These are phyloP conservation scores for Hyaloscypha finlandica DNA, from an alignment of 495 filamentous ascomycete genomes.

Conservation along the genomic window DNA sequence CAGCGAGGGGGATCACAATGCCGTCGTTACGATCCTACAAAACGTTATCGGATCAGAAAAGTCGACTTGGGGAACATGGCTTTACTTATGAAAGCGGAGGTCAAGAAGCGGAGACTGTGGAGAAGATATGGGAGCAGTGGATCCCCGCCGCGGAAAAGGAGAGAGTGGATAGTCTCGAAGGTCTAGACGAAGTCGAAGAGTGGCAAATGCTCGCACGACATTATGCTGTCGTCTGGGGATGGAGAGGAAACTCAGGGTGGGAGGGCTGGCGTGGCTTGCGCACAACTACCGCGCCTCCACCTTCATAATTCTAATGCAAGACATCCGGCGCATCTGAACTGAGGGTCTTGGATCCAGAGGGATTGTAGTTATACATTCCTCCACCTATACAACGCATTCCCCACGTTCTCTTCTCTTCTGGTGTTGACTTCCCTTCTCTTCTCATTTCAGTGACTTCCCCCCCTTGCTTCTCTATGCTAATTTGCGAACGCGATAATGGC, in stretches of 20 bases:
- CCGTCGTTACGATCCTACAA: slow-evolving; percentile 77
- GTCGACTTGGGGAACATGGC: slow-evolving; percentile 62
- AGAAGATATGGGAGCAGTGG: slow-evolving; percentile 77
- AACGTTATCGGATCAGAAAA: slow-evolving; percentile 62
- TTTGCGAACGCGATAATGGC: too few species aligned
- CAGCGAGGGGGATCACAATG: slow-evolving; percentile 78
- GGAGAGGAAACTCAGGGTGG: slow-evolving; percentile 24
- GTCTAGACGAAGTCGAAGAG: slow-evolving; percentile 95
- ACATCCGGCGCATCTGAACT: too few species aligned
- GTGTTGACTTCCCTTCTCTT: background rate
- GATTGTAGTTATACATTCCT: background rate
- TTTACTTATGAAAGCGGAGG: slow-evolving; percentile 46
- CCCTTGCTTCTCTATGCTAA: background rate
- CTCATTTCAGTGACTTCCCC: background rate
- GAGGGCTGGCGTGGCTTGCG: slow-evolving; percentile 15
- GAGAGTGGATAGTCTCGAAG: slow-evolving; percentile 75
- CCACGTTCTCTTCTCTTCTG: background rate
- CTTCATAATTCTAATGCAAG: background rate
- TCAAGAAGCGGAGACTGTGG: slow-evolving; percentile 65
- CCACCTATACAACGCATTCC: background rate
- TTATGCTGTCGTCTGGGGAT: slow-evolving; percentile 85
- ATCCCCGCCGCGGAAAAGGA: slow-evolving; percentile 72
- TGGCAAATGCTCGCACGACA: slow-evolving; percentile 86
- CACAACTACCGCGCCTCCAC: background rate
- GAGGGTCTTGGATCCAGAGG: too few species aligned